Evolutionary conservation across 192 early-diverging fungal genomes (phyloP), one percentile per base, ranked within the genome.

Genomic region (Chytriomyces sp.): DNA sequence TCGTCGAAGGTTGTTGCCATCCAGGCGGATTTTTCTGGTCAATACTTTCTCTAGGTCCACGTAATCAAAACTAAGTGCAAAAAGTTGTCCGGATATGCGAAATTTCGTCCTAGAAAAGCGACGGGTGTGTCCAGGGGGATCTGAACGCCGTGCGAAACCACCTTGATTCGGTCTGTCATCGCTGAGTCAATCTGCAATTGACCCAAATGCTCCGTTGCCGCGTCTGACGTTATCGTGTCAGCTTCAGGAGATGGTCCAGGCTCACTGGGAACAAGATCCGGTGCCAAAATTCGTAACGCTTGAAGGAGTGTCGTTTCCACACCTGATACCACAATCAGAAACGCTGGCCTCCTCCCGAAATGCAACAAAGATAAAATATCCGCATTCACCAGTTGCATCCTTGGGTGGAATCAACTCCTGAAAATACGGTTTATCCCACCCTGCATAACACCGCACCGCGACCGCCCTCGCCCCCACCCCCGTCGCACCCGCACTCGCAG

Each of bases 51-150:
- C 22, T 14, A n/a, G 14, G 17, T n/a, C 44, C 17, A 49, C 22
- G 3, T 49, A 49, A 30, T n/a, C 59, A 61, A 61, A 65, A 92
- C 91, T 68, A 94, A 75, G 75, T 94, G 93, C 66, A 94, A 75
- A 77, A 94, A 94, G 75, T 89, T 90, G 78, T 94, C 93, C 5
- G 90, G 84, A 76, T 91, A 92, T 26, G 86, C 87, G 39, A 91
- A 77, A 74, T 92, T 90, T 33, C 87, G 83, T 38, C 88, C 86
- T 25, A 92, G 86, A 92, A 92, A 93, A 38, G 84, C 58, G 28
- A 93, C 78, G 0, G 92, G 91, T 33, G 89, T 89, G 32, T 91
- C 89, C 75, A 89, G 78, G n/a, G 85, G 88, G 32, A 90, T 59
- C 52, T 77, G 77, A 61, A 92, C 75, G 10, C 92, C 92, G 73